A percentile compares a stretch with the other conserved stretches of the same genome.
Conservation (phyloP, 2,329 filamentous ascomycete genomes). For the Fonsecaea monophora region DNA sequence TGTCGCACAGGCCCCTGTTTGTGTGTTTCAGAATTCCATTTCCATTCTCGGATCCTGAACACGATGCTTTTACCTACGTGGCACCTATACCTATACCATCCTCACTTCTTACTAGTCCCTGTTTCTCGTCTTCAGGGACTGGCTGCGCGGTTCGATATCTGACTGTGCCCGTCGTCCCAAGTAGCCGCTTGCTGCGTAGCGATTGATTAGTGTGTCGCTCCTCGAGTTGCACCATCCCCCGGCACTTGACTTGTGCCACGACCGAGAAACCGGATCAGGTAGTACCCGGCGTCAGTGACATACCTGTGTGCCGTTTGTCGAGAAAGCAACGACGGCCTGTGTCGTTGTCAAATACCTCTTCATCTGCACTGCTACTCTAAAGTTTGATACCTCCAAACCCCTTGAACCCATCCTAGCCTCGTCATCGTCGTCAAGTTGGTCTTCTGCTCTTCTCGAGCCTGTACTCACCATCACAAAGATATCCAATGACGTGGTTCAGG, state of each 20-base stretch:
- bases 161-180: neutral
- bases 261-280: neutral
- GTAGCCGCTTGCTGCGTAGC: neutral
- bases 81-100: neutral
- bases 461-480: neutral
- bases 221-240: neutral
- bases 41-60: neutral
- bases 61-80: neutral
- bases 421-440: neutral
- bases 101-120: neutral
- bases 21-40: slow-evolving; percentile 1
- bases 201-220: neutral
- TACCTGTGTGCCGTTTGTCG: neutral
- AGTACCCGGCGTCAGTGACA: neutral
- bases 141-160: neutral
- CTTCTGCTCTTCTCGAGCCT: neutral
- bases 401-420: neutral
- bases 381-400: neutral
- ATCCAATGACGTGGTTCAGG: slow-evolving; percentile 40
- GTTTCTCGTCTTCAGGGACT: neutral
- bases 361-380: neutral
- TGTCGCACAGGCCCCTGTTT: slow-evolving; percentile 5
- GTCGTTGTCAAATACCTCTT: neutral
- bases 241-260: neutral
- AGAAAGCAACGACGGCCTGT: neutral